Evolutionary conservation across 352 stramenopile species (phyloP).

Genomic region (Phytopythium cucurbitacearum): DNA sequence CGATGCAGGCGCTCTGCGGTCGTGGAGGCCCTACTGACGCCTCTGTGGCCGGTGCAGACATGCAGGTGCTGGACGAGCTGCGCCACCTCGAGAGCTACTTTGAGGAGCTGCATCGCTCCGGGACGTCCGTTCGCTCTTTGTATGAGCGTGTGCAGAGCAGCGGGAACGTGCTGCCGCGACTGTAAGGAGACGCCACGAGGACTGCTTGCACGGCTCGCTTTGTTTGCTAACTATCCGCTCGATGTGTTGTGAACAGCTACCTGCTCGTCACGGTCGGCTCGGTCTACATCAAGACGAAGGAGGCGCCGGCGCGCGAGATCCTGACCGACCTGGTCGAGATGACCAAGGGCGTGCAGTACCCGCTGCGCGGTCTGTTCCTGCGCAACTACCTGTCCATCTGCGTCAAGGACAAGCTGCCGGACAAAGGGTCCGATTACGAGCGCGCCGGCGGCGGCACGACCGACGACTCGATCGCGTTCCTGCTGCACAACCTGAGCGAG

Average conservation of each 20-base stretch:
- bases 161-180: constrained; percentile 93
- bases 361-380: constrained; percentile 97
- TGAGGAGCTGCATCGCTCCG: constrained; percentile 66
- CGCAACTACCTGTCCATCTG: constrained; percentile 93
- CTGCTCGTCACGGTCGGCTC: constrained; percentile 96
- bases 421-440: constrained; percentile 71
- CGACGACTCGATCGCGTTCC: constrained; percentile 93
- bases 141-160: constrained; percentile 96
- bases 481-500: constrained; percentile 97
- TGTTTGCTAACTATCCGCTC: neutral
- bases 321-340: constrained; percentile 98
- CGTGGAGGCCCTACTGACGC: neutral
- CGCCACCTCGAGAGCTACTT: constrained; percentile 94
- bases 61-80: constrained; percentile 92
- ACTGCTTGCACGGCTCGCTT: neutral
- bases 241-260: constrained; percentile 38
- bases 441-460: constrained; percentile 58
- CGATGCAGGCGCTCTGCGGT: neutral
- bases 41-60: constrained; percentile 29
- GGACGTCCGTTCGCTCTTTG: constrained; percentile 88
- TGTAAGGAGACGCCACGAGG: constrained; percentile 38
- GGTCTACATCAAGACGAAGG: constrained; percentile 91
- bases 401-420: constrained; percentile 94
- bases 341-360: constrained; percentile 98
- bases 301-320: constrained; percentile 83